phyloP scores from a whole-genome alignment of 495 filamentous ascomycete species.

The Penicillium steckii region DNA sequence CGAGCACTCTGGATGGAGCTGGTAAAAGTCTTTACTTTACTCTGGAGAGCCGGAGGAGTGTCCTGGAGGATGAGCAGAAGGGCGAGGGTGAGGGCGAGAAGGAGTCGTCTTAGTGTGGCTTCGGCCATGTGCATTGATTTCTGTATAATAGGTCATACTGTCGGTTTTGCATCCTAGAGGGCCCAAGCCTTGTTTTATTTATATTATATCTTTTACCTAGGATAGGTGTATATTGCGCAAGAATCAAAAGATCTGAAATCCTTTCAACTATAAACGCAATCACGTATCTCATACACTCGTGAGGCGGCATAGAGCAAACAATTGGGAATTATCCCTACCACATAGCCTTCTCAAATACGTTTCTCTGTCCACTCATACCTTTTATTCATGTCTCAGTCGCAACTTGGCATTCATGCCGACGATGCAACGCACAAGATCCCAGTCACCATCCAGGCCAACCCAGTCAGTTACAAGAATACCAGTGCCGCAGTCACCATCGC shows the following conservation, averaged over 20 bases:
- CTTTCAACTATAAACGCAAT: neutral
- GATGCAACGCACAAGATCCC: conserved; percentile 87
- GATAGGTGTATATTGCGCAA: conserved; percentile 24
- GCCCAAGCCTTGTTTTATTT: conserved; percentile 1
- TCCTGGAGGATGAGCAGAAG: conserved; percentile 72
- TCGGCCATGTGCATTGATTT: conserved; percentile 16
- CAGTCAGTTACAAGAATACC: conserved; percentile 92
- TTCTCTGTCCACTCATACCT: no score
- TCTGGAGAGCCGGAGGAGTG: conserved; percentile 71
- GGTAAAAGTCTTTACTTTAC: conserved; percentile 80
- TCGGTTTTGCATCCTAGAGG: conserved; percentile 17
- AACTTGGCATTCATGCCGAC: conserved; percentile 88
- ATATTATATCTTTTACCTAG: conserved; percentile 11
- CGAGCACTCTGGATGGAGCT: conserved; percentile 70
- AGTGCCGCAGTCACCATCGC: conserved; percentile 73
- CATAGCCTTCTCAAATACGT: neutral
- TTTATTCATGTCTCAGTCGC: conserved; percentile 44
- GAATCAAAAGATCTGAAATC: conserved; percentile 5
- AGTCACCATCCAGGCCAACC: conserved; percentile 87
- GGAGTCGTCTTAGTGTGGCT: conserved; percentile 32
- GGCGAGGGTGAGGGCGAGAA: conserved; percentile 33
- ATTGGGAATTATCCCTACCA: neutral
- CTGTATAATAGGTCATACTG: conserved; percentile 42
- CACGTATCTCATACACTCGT: neutral
- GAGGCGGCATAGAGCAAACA: neutral